phyloP scores from a whole-genome alignment of 116 monocot species.

The Zostera marina region DNA sequence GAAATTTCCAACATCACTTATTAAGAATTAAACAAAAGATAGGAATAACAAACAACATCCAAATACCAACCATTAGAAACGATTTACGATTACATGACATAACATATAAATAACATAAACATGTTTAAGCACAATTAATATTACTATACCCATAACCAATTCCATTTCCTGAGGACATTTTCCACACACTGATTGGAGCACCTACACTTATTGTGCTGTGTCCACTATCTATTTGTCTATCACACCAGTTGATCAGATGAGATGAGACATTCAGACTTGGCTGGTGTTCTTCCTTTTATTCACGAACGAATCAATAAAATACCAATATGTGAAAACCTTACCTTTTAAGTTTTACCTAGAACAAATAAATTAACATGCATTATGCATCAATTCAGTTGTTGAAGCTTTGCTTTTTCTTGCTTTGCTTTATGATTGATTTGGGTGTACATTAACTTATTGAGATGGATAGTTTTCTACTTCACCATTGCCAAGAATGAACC shows the following conservation, averaged over 20 bases:
- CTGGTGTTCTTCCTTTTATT: conserved; percentile 4
- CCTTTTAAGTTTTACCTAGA: too few species aligned
- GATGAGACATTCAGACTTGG: not conserved
- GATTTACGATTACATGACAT: not conserved
- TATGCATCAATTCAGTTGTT: not conserved
- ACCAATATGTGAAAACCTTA: not conserved
- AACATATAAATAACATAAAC: not conserved
- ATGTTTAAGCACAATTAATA: too few species aligned
- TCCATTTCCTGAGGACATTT: not conserved
- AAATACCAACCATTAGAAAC: not conserved
- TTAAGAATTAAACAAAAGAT: not conserved
- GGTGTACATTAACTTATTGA: not conserved
- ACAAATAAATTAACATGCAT: not conserved
- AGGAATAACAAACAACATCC: not conserved
- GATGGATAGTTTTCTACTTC: not conserved
- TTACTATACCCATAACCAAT: not conserved
- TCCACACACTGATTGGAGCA: not conserved
- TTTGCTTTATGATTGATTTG: not conserved
- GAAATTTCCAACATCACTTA: too few species aligned
- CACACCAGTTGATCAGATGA: too few species aligned
- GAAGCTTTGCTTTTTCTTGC: not conserved
- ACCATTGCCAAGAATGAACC: conserved; percentile 54
- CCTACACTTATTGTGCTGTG: not conserved
- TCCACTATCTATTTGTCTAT: too few species aligned
- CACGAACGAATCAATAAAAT: conserved; percentile 11